These are phyloP conservation scores for Mucor velutinosus DNA, from an alignment of 371 early-diverging fungal species.

Conservation along the genomic window DNA sequence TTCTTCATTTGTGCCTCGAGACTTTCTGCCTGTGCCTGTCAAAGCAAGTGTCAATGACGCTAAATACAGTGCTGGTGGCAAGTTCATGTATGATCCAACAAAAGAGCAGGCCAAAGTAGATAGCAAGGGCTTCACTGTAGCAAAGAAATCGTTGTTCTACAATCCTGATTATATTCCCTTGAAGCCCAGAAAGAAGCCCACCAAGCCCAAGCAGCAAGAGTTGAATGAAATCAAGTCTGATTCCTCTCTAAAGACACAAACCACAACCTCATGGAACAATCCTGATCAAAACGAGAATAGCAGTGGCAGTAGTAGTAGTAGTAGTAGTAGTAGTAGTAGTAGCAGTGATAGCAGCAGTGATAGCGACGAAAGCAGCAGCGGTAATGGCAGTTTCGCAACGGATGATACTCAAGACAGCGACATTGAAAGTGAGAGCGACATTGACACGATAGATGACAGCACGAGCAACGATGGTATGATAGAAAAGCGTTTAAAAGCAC, in stretches of 20 bases:
- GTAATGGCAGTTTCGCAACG: not conserved
- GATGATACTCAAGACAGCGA: not conserved
- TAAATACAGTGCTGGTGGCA: slow-evolving; percentile 45
- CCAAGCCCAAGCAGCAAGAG: not conserved
- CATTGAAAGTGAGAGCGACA: not conserved
- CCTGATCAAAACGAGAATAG: not conserved
- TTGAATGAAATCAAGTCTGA: not conserved
- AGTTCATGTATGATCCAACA: slow-evolving; percentile 32
- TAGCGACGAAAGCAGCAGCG: not conserved
- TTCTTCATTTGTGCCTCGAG: slow-evolving; percentile 23
- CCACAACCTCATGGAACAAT: not conserved
- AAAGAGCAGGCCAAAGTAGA: not conserved
- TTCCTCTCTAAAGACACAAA: not conserved
- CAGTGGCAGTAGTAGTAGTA: not conserved
- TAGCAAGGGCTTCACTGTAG: not conserved
- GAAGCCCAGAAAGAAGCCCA: not conserved
- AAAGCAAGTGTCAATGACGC: slow-evolving; percentile 33
- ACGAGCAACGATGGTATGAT: not conserved
- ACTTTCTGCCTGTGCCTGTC: slow-evolving; percentile 38
- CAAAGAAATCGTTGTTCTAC: not conserved
- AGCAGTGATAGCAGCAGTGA: not conserved
- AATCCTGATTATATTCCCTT: slow-evolving; percentile 11
- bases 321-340: not conserved
- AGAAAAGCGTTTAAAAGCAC: not conserved
- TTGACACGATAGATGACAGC: not conserved